Evolutionary conservation across 2,329 filamentous ascomycete species (phyloP).

Genomic region (Ophiognomonia clavigignenti-juglandacearum): DNA sequence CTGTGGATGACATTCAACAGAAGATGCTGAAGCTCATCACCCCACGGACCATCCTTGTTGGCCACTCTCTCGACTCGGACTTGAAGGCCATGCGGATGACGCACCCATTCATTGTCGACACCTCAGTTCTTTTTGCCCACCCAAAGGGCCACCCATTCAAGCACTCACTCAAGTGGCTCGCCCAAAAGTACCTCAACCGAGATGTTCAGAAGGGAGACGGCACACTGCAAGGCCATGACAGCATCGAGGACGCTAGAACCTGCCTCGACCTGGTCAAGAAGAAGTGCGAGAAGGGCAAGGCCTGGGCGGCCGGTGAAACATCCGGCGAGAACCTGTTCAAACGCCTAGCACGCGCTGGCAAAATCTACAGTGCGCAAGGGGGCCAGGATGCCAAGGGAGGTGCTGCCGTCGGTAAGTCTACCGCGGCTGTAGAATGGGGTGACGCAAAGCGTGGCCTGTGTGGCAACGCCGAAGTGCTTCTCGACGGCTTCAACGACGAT

Average conservation of each 20-base stretch:
- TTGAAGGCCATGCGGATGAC: constrained; percentile 79
- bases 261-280: constrained; percentile 91
- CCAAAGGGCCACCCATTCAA: constrained; percentile 85
- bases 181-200: constrained; percentile 77
- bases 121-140: constrained; percentile 84
- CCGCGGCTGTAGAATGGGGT: constrained; percentile 85
- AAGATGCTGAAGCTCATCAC: constrained; percentile 69
- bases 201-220: constrained; percentile 81
- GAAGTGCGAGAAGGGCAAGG: constrained; percentile 88
- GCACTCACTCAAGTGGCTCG: constrained; percentile 83
- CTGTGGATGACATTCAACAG: constrained; percentile 74
- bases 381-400: constrained; percentile 53
- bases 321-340: constrained; percentile 87
- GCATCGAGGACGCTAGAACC: constrained; percentile 84
- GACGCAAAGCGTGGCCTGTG: constrained; percentile 60
- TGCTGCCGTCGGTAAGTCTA: constrained; percentile 53
- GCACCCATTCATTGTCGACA: constrained; percentile 93
- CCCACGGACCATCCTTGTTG: constrained; percentile 68
- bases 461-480: constrained; percentile 49
- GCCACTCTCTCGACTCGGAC: constrained; percentile 79
- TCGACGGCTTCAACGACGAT: constrained; percentile 53
- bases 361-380: constrained; percentile 57
- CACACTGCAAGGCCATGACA: constrained; percentile 71
- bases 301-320: constrained; percentile 76
- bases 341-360: constrained; percentile 63